phyloP scores from a whole-genome alignment of 78 protist species.

The Cavenderia fasciculata region DNA sequence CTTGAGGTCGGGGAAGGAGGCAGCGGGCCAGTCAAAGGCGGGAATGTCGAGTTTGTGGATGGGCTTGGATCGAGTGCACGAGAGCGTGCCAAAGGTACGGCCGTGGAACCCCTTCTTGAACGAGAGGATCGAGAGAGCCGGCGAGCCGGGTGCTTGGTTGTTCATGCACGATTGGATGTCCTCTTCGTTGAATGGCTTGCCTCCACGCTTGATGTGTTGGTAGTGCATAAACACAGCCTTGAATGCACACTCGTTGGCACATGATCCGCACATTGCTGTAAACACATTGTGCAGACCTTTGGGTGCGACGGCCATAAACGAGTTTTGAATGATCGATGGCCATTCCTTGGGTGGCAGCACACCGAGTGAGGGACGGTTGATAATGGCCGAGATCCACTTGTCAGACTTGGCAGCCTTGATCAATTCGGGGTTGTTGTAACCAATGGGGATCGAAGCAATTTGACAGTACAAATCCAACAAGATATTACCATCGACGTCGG shows the following conservation, averaged over 20 bases:
- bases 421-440: slow-evolving; percentile 82
- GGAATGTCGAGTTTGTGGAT: slow-evolving; percentile 90
- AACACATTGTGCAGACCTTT: slow-evolving; percentile 78
- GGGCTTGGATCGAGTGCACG: slow-evolving; percentile 87
- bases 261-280: slow-evolving; percentile 84
- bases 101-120: slow-evolving; percentile 87
- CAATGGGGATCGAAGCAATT: slow-evolving; percentile 85
- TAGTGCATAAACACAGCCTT: slow-evolving; percentile 85
- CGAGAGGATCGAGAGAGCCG: slow-evolving; percentile 82
- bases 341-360: slow-evolving; percentile 80
- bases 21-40: slow-evolving; percentile 89
- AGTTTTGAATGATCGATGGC: slow-evolving; percentile 75
- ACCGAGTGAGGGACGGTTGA: slow-evolving; percentile 89
- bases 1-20: slow-evolving; percentile 85
- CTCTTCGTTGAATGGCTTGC: slow-evolving; percentile 59
- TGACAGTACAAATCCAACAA: slow-evolving; percentile 82
- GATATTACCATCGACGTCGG: slow-evolving; percentile 88
- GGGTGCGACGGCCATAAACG: slow-evolving; percentile 87
- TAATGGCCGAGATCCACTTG: slow-evolving; percentile 71
- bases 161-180: slow-evolving; percentile 84
- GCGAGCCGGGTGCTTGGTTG: slow-evolving; percentile 85
- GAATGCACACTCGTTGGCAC: slow-evolving; percentile 87
- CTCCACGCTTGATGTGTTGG: slow-evolving; percentile 66
- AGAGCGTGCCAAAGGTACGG: slow-evolving; percentile 84
- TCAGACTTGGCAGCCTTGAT: slow-evolving; percentile 85